Percentiles rank a stretch among this genome's conserved stretches.
These are phyloP conservation scores for Gonapodya prolifera DNA, from an alignment of 192 early-diverging fungal genomes.

Conservation along the genomic window DNA sequence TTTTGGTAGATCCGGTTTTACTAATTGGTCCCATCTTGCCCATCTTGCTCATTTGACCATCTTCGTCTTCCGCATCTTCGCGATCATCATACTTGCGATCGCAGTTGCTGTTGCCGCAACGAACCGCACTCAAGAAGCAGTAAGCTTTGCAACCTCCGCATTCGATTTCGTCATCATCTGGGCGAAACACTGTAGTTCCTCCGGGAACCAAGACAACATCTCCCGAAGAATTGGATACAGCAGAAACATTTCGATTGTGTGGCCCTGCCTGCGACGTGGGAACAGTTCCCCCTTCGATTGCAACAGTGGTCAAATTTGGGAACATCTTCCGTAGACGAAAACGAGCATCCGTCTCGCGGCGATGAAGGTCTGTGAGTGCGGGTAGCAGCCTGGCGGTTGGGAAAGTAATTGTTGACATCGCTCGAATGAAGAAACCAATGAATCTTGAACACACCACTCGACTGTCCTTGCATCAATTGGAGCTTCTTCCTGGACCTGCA, in stretches of 20 bases:
- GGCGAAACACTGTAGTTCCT: neutral
- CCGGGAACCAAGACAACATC: neutral
- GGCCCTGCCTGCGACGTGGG: slow-evolving; percentile 5
- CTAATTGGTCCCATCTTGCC: slow-evolving; percentile 11
- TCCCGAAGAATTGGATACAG: neutral
- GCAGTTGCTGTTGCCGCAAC: slow-evolving; percentile 2
- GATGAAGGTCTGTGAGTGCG: slow-evolving; percentile 32
- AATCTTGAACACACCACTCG: neutral
- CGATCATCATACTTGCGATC: slow-evolving; percentile 13
- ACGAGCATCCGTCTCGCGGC: slow-evolving; percentile 42
- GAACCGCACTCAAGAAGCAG: slow-evolving; percentile 53
- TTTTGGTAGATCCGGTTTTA: slow-evolving; percentile 1
- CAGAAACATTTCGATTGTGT: neutral
- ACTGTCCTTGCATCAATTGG: neutral
- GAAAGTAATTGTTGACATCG: neutral
- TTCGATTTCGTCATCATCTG: slow-evolving; percentile 42
- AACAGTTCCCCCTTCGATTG: slow-evolving; percentile 29
- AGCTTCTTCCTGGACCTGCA: neutral
- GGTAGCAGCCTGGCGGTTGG: slow-evolving; percentile 20
- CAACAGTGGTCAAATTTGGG: slow-evolving; percentile 13
- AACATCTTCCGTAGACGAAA: slow-evolving; percentile 16
- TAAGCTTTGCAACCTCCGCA: slow-evolving; percentile 60
- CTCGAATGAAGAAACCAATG: too few species aligned
- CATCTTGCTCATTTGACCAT: slow-evolving; percentile 16
- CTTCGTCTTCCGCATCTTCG: slow-evolving; percentile 16